A percentile compares a stretch with the other conserved stretches of the same genome.
phyloP scores from a whole-genome alignment of 371 early-diverging fungal genomes.

The Blakeslea trispora region DNA sequence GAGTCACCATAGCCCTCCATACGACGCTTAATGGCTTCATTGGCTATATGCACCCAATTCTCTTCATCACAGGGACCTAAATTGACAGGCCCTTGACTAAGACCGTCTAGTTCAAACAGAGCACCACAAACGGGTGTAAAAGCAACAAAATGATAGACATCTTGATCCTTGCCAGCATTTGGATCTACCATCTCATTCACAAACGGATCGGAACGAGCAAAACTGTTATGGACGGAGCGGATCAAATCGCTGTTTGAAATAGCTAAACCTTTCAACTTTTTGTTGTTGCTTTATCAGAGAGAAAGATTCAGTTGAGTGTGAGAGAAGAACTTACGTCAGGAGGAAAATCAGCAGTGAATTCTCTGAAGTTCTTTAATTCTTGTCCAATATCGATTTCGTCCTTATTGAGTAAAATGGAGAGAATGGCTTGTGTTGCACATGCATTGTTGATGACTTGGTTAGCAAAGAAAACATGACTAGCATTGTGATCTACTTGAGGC shows the following conservation, averaged over 20 bases:
- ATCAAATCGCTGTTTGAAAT: conserved; percentile 82
- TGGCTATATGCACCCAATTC: conserved; percentile 72
- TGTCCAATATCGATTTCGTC: conserved; percentile 72
- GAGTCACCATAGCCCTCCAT: conserved; percentile 66
- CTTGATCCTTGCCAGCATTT: conserved; percentile 68
- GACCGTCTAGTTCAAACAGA: conserved; percentile 88
- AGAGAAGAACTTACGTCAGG: conserved; percentile 63
- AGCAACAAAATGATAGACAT: conserved; percentile 86
- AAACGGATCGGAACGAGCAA: conserved; percentile 79
- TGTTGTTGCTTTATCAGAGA: neutral
- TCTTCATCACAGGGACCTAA: conserved; percentile 63
- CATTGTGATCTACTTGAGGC: conserved; percentile 18
- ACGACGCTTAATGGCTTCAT: conserved; percentile 69
- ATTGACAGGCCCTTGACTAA: conserved; percentile 71
- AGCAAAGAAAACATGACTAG: conserved; percentile 74
- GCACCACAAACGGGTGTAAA: conserved; percentile 81
- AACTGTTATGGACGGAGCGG: conserved; percentile 84
- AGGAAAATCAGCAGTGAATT: conserved; percentile 76
- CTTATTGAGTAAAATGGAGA: conserved; percentile 83
- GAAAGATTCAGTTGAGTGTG: too few species aligned
- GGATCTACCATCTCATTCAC: conserved; percentile 67
- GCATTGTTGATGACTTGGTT: conserved; percentile 82
- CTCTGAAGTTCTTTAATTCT: conserved; percentile 74
- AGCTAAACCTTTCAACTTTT: conserved; percentile 77
- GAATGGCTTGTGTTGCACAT: conserved; percentile 94